phyloP scores from a whole-genome alignment of 2,329 filamentous ascomycete species.

The Tolypocladium cylindrosporum region DNA sequence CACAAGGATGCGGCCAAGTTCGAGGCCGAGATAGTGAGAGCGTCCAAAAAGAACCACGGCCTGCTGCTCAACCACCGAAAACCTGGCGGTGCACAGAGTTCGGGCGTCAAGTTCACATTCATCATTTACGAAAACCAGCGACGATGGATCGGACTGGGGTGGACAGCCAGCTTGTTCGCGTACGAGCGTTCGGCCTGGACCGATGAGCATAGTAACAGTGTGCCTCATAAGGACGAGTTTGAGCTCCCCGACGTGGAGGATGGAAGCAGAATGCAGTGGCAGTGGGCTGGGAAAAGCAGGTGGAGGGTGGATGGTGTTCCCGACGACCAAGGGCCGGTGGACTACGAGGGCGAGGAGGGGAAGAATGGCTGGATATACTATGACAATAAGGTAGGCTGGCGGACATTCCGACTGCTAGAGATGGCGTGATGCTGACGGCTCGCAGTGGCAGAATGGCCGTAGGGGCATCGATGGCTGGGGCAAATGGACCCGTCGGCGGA shows the following conservation, averaged over 20 bases:
- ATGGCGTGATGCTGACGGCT: conserved; percentile 3
- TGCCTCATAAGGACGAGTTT: conserved; percentile 62
- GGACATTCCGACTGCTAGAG: too few species aligned
- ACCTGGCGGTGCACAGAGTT: conserved; percentile 40
- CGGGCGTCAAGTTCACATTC: conserved; percentile 91
- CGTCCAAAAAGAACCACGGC: conserved; percentile 12
- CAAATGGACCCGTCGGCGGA: conserved; percentile 81
- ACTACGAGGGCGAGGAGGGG: conserved; percentile 49
- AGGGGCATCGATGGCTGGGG: conserved; percentile 86
- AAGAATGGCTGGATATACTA: conserved; percentile 91
- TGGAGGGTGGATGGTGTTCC: conserved; percentile 77
- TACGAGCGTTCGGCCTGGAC: conserved; percentile 91
- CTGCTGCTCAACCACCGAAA: conserved; percentile 16
- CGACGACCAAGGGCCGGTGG: conserved; percentile 33
- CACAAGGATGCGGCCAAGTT: conserved; percentile 12
- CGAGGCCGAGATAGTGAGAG: conserved; percentile 6
- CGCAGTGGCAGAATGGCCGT: conserved; percentile 78
- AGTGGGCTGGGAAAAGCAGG: conserved; percentile 76
- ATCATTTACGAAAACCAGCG: conserved; percentile 95
- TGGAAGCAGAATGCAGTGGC: conserved; percentile 45
- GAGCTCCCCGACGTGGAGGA: conserved; percentile 53
- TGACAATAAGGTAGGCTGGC: conserved; percentile 70
- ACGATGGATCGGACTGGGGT: conserved; percentile 88
- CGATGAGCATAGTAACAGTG: conserved; percentile 82
- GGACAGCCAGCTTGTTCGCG: conserved; percentile 83